A percentile compares a stretch with the other conserved stretches of the same genome.
phyloP scores from a whole-genome alignment of 2,329 filamentous ascomycete genomes.

The Colletotrichum abscissum region DNA sequence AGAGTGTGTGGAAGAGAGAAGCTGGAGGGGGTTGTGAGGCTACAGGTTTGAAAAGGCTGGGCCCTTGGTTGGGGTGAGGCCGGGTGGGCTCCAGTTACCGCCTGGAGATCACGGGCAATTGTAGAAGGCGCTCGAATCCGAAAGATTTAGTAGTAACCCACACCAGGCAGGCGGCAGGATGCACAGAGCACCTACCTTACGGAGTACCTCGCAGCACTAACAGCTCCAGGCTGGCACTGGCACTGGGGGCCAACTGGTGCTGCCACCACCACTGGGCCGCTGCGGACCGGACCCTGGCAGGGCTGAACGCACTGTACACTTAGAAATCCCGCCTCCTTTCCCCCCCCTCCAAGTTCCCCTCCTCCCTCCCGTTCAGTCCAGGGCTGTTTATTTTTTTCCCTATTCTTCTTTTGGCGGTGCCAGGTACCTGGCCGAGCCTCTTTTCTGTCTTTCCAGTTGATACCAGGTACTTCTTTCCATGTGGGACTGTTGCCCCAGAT shows the following conservation, averaged over 20 bases:
- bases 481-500: neutral
- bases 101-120: conserved; percentile 35
- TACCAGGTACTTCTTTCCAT: conserved; percentile 22
- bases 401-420: neutral
- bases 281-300: conserved; percentile 35
- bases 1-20: conserved; percentile 9
- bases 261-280: conserved; percentile 6
- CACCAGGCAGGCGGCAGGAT: conserved; percentile 9
- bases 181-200: conserved; percentile 1
- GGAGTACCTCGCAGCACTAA: neutral
- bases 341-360: neutral
- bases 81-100: conserved; percentile 33
- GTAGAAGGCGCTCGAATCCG: conserved; percentile 36
- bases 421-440: conserved; percentile 22
- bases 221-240: neutral
- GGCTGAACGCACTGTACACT: conserved; percentile 29
- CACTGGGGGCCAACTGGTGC: neutral
- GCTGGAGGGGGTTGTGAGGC: conserved; percentile 31
- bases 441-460: conserved; percentile 14
- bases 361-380: neutral
- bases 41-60: conserved; percentile 33
- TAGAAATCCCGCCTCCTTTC: conserved; percentile 11
- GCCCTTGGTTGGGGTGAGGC: conserved; percentile 26
- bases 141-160: conserved; percentile 33
- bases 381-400: neutral